A percentile compares a stretch with the other conserved stretches of the same genome.
These are phyloP conservation scores for Amanita brunnescens DNA, from an alignment of 768 basidiomycete genomes.

Conservation along the genomic window DNA sequence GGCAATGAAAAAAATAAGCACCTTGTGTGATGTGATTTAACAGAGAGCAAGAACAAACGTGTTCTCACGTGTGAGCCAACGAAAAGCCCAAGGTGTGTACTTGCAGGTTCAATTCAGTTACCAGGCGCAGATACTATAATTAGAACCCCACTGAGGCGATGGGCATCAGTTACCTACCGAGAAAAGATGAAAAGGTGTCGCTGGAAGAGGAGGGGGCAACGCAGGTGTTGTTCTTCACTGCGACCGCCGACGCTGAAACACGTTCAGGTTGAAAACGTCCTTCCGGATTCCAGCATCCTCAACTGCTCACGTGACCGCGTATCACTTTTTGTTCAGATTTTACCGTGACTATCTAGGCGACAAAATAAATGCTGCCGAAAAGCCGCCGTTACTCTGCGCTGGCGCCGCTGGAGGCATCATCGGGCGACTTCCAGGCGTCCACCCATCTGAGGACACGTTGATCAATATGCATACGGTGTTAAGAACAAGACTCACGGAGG, in stretches of 20 bases:
- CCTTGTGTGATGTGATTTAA: neutral
- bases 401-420: neutral
- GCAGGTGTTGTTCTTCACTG: constrained; percentile 8
- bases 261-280: neutral
- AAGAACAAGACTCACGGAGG: constrained; percentile 38
- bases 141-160: neutral
- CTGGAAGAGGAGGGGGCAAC: constrained; percentile 5
- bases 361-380: too few species aligned
- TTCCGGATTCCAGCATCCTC: constrained; percentile 35
- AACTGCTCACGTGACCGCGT: constrained; percentile 41
- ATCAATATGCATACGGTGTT: constrained; percentile 3
- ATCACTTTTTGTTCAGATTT: neutral
- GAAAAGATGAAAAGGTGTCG: constrained; percentile 15
- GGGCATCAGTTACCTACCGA: neutral
- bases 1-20: constrained; percentile 6
- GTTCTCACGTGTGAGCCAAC: constrained; percentile 30
- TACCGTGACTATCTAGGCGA: neutral
- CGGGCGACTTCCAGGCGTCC: constrained; percentile 20
- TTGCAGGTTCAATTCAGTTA: constrained; percentile 42
- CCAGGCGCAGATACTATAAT: constrained; percentile 1
- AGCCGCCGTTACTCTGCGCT: neutral
- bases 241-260: neutral
- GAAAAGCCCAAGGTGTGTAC: constrained; percentile 31
- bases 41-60: constrained; percentile 20
- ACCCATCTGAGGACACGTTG: constrained; percentile 7